Percentiles rank a stretch among this genome's conserved stretches.
Conservation (phyloP, 2,329 filamentous ascomycete genomes). For the Talaromyces sp. region DNA sequence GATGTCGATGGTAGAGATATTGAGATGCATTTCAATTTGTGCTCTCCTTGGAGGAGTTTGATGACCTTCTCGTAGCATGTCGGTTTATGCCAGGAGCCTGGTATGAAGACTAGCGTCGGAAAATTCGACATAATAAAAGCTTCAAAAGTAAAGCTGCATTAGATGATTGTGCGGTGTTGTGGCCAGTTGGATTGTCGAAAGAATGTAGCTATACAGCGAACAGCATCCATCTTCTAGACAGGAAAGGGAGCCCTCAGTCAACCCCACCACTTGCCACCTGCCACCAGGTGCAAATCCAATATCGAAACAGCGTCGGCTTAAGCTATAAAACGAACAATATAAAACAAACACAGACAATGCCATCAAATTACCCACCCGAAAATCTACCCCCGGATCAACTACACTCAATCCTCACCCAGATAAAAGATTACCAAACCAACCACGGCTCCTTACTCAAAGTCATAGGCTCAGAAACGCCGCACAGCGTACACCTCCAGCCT, state of each 20-base stretch:
- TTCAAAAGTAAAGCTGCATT: background rate
- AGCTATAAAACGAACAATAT: background rate
- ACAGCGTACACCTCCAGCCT: constrained; percentile 29
- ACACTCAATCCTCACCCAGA: constrained; percentile 27
- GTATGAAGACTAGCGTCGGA: constrained; percentile 46
- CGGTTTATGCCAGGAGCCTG: constrained; percentile 48
- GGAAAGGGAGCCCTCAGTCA: background rate
- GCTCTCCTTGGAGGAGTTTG: constrained; percentile 31
- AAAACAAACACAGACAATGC: background rate
- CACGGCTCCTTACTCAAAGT: constrained; percentile 42
- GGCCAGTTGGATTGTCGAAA: background rate
- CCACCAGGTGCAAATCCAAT: background rate
- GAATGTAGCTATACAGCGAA: too few relatives aligned
- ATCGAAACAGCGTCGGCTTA: background rate
- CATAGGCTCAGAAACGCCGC: constrained; percentile 25
- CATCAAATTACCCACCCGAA: constrained; percentile 23
- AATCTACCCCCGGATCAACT: constrained; percentile 38
- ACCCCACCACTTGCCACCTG: background rate
- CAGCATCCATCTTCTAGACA: background rate
- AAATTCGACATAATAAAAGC: background rate
- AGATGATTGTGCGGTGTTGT: too few relatives aligned
- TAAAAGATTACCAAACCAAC: constrained; percentile 43
- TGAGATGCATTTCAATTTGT: constrained; percentile 31
- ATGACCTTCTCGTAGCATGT: constrained; percentile 38
- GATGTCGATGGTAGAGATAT: constrained; percentile 42